Percentiles rank a stretch among this genome's conserved stretches.
Evolutionary conservation across 2,329 filamentous ascomycete genomes (phyloP).

Genomic region (Penicillium sp.): DNA sequence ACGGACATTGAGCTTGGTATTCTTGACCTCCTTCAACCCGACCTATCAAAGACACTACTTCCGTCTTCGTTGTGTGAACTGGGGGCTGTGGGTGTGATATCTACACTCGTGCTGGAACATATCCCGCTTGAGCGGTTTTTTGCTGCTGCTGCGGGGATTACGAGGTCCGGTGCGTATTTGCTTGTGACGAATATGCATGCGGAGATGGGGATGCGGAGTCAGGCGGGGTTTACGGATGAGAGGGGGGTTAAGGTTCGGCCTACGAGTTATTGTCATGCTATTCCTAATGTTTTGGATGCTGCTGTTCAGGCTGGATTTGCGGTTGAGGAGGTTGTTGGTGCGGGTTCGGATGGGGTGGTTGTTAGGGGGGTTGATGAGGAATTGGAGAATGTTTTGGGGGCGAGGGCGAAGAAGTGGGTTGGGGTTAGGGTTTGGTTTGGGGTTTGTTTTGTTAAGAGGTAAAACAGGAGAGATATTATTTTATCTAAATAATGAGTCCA

Average conservation of each 20-base stretch:
- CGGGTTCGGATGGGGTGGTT: conserved; percentile 28
- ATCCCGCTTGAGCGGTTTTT: conserved; percentile 61
- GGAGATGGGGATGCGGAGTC: conserved; percentile 60
- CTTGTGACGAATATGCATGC: conserved; percentile 69
- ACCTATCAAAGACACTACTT: neutral
- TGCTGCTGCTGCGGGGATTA: conserved; percentile 42
- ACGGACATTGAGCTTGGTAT: conserved; percentile 30
- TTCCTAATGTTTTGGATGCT: conserved; percentile 53
- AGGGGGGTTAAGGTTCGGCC: conserved; percentile 60
- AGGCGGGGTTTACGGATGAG: conserved; percentile 62
- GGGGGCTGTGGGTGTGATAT: conserved; percentile 52
- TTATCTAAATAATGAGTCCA: conserved; percentile 5
- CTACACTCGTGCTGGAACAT: conserved; percentile 66
- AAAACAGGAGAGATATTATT: neutral
- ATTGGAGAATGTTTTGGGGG: conserved; percentile 60
- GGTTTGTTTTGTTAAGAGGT: conserved; percentile 43
- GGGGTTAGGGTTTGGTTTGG: conserved; percentile 57
- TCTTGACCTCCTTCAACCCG: conserved; percentile 43
- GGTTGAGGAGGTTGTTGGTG: conserved; percentile 35
- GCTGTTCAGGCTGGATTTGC: conserved; percentile 51
- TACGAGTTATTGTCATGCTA: conserved; percentile 57
- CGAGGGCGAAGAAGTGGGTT: conserved; percentile 64
- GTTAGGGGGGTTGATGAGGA: conserved; percentile 52
- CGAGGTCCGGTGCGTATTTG: conserved; percentile 51
- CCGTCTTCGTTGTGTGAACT: conserved; percentile 18